Base-by-base conservation (phyloP, 75 land plant genomes). In the Pinus albicaulis region DNA sequence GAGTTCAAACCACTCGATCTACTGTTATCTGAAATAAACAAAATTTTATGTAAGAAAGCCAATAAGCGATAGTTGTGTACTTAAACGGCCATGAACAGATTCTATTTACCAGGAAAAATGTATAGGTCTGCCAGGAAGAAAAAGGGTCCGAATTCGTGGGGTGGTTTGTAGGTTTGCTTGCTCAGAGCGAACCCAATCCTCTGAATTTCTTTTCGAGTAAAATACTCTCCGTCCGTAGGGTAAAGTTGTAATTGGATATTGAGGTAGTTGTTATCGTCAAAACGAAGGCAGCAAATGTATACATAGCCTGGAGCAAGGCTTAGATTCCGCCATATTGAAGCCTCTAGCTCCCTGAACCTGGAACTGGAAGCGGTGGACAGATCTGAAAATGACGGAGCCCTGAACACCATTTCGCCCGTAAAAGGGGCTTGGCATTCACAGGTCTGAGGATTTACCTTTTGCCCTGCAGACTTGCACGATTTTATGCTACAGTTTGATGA, bases 121-220 rank as follows among this genome's bases (percentile, higher is more conserved):
- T 91, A 91, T 61, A 82, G 83, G 75, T 82, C 70, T 41, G 93
- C 89, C 31, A 84, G 80, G 58, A 91, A 91, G 74, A 77, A 84
- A 63, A 82, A 91, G 48, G 93, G 93, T 60, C 93, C 93, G 80
- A 91, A 91, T 20, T 74, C 79, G 4, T 25, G 66, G 48, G 93
- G 91, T 31, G 93, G 93, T 74, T 89, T 91, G 76, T 76, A 91
- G 13, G 89, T 84, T 76, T 91, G 93, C 58, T 86, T 91, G 74
- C 83, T 89, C 76, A 91, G 76, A 17, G 76, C 73, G 86, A 82
- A 89, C 14, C 93, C 91, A 76, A 91, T 73, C 34, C 74, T 82
- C 75, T 79, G 80, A 70, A 91, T 55, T 28, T 86, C 85, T 72
- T 85, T 75, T 65, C 91, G 76, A 20, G 79, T 86, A 69, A 91